Conservation (phyloP, 2,329 filamentous ascomycete species). For the Helminthosporium solani region DNA sequence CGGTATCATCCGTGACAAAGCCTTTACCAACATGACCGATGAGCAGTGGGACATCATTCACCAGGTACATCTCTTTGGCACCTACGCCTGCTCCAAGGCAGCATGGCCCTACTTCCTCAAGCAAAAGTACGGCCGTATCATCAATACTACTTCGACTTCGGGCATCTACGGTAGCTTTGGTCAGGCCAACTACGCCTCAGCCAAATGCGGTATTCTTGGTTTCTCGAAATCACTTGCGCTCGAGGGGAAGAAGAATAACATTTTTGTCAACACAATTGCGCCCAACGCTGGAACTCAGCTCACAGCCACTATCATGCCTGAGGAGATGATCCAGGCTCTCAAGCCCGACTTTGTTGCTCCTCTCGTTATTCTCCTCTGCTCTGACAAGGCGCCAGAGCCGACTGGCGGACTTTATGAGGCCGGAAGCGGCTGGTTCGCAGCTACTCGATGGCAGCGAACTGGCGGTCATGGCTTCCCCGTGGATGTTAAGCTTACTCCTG, state of each 20-base stretch:
- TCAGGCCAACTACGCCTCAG: slow-evolving; percentile 92
- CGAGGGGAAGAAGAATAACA: slow-evolving; percentile 96
- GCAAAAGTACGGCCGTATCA: slow-evolving; percentile 95
- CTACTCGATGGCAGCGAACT: slow-evolving; percentile 91
- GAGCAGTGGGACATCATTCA: slow-evolving; percentile 88
- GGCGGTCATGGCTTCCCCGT: slow-evolving; percentile 90
- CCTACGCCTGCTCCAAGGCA: slow-evolving; percentile 95
- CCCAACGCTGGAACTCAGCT: slow-evolving; percentile 96
- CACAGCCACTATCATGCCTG: slow-evolving; percentile 90
- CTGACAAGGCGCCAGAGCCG: slow-evolving; percentile 80
- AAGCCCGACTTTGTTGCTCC: slow-evolving; percentile 99
- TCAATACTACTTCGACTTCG: slow-evolving; percentile 96
- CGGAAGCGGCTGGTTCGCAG: slow-evolving; percentile 88
- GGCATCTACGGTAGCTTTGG: slow-evolving; percentile 99
- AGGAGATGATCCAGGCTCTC: slow-evolving; percentile 97
- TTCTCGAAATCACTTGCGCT: slow-evolving; percentile 91
- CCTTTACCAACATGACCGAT: slow-evolving; percentile 97
- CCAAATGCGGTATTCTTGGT: slow-evolving; percentile 75
- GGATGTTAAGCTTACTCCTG: slow-evolving; percentile 74
- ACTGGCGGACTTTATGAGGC: slow-evolving; percentile 93
- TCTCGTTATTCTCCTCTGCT: slow-evolving; percentile 81
- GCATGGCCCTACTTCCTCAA: slow-evolving; percentile 97
- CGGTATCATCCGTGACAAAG: slow-evolving; percentile 96
- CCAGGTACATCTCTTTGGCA: slow-evolving; percentile 89
- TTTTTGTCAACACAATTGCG: slow-evolving; percentile 96